Evolutionary conservation across 352 stramenopile species (phyloP).

Genomic region (Pythium diclinum): DNA sequence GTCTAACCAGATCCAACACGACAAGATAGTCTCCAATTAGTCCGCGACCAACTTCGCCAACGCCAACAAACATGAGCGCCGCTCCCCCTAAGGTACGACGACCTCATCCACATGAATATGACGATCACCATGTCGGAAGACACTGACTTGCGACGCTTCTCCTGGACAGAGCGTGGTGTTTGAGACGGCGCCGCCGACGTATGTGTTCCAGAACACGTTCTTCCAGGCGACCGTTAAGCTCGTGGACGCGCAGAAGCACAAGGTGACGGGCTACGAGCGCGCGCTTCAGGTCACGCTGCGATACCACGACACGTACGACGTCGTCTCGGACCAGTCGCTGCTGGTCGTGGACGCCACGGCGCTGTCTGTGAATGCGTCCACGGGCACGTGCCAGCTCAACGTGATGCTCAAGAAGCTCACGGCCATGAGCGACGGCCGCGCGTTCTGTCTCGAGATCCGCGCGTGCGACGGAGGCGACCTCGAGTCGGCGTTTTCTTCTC

Average conservation of each 20-base stretch:
- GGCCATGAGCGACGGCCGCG: slow-evolving; percentile 52
- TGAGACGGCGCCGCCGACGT: slow-evolving; percentile 45
- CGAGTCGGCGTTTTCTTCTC: slow-evolving; percentile 61
- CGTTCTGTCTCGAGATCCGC: slow-evolving; percentile 69
- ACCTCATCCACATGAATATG: neutral
- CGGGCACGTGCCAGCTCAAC: slow-evolving; percentile 42
- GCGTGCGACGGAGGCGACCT: slow-evolving; percentile 39
- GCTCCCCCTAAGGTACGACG: slow-evolving; percentile 13
- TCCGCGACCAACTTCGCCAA: neutral
- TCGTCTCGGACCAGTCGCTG: slow-evolving; percentile 58
- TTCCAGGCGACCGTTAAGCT: slow-evolving; percentile 62
- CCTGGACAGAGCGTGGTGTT: slow-evolving; percentile 56
- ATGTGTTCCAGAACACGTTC: slow-evolving; percentile 58
- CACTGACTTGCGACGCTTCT: neutral
- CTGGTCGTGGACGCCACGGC: slow-evolving; percentile 28
- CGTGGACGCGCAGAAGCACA: slow-evolving; percentile 55
- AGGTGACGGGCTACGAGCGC: slow-evolving; percentile 45
- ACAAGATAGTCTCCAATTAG: neutral
- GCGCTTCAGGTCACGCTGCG: slow-evolving; percentile 54
- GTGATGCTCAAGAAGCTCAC: slow-evolving; percentile 51
- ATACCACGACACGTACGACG: slow-evolving; percentile 76
- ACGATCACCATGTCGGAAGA: neutral
- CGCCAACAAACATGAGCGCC: slow-evolving; percentile 8
- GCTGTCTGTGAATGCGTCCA: slow-evolving; percentile 34
- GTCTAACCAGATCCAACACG: neutral